Base-by-base conservation (phyloP, 306 rosid species). In the Comarum palustre region DNA sequence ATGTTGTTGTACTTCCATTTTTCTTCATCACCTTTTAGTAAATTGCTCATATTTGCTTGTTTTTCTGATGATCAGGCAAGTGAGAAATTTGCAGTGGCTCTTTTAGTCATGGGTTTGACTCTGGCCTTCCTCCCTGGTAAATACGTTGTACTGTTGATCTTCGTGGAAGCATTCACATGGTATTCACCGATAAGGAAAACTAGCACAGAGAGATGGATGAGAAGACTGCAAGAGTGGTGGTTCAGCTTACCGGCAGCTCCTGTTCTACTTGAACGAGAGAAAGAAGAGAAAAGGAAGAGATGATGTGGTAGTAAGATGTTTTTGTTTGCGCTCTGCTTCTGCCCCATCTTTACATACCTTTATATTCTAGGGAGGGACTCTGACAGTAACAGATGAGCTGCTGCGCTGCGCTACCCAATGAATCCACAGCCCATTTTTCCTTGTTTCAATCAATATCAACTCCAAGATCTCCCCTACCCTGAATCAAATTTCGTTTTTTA, bases 201-300 rank as follows among this genome's bases (percentile, higher is more conserved):
- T 38, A 82, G 88, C 96, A 90, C 97, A 0, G 99, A 95, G 82
- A 88, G 83, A 81, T 88, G 80, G 81, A 76, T 42, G 39, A 87
- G 99, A 78, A 89, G 99, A 66, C 50, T 92, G 62, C 84, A 90
- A 78, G 99, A 95, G 71, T 95, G 99, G 99, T 92, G 99, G 99
- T 88, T 88, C 86, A 92, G 99, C 84, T 84, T 95, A 78, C 99
- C 99, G 0, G 99, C 99, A 4, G 99, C 99, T 75, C 99, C 99
- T 36, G 97, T 95, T 67, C 41, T 86, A 54, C 89, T 95, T 47
- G 97, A 92, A 65, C 88, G 80, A 83, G 97, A 87, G 55, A 89
- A 81, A 27, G 95, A 88, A 79, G 97, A 91, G 47, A 91, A 88
- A 82, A 95, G 90, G 90, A 87, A 41, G 86, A 95, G 85, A 79